Conservation (phyloP, 306 rosid genomes). For the Quercus engelmannii region DNA sequence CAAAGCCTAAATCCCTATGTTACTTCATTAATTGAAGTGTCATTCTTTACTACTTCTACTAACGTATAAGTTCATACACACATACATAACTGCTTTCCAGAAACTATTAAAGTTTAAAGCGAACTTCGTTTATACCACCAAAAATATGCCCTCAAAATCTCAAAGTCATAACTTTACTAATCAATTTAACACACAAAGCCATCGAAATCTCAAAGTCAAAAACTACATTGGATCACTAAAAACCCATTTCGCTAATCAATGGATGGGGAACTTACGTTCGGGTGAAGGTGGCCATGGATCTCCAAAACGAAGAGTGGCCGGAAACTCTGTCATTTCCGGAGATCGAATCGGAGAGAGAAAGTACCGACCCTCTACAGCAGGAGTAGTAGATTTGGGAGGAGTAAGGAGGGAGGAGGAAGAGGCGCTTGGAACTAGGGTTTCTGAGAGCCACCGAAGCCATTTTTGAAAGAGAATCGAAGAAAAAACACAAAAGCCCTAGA, state of each 20-base stretch:
- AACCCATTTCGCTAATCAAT: too few relatives aligned
- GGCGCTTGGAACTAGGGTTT: constrained; percentile 48
- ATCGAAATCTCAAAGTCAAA: background rate
- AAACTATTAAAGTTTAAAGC: background rate
- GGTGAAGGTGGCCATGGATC: constrained; percentile 88
- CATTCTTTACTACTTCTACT: too few relatives aligned
- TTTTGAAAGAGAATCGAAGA: constrained; percentile 2
- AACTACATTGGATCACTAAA: background rate
- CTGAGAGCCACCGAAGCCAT: constrained; percentile 76
- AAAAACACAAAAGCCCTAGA: background rate
- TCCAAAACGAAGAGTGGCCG: constrained; percentile 51
- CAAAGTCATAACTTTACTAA: background rate
- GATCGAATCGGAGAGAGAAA: constrained; percentile 32
- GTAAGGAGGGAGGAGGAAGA: constrained; percentile 30
- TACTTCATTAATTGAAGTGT: too few relatives aligned
- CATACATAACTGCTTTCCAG: background rate
- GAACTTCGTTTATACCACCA: background rate
- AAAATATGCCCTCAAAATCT: background rate
- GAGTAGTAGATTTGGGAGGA: constrained; percentile 58
- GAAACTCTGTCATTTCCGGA: constrained; percentile 40
- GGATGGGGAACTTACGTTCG: constrained; percentile 49
- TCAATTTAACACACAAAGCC: background rate
- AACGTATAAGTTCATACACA: too few relatives aligned
- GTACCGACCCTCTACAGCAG: constrained; percentile 43
- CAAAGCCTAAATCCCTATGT: too few relatives aligned